A percentile compares a stretch with the other conserved stretches of the same genome.
phyloP scores from a whole-genome alignment of 2,329 filamentous ascomycete species.

The Atkinsonella texensis region DNA sequence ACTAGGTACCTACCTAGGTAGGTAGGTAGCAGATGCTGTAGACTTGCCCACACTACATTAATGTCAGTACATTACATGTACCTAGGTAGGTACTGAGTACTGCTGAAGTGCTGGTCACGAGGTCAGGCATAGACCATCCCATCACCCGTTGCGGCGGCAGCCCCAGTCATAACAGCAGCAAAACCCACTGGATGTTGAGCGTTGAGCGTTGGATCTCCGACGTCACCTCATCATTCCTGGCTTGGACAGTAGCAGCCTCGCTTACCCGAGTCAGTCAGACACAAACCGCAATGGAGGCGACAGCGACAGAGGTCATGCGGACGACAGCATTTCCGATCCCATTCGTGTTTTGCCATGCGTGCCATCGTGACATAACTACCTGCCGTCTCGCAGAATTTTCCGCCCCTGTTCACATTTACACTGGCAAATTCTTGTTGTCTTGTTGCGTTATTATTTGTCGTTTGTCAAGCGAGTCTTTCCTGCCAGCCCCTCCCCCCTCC shows the following conservation, averaged over 20 bases:
- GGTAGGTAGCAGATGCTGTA: background rate
- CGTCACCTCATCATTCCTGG: constrained; percentile 1
- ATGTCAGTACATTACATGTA: background rate
- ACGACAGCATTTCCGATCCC: background rate
- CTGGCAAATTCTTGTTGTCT: too few relatives aligned
- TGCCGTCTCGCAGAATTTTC: background rate
- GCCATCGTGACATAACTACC: background rate
- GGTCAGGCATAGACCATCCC: too few relatives aligned
- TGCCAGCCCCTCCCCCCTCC: background rate
- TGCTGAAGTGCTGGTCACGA: too few relatives aligned
- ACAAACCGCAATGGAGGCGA: background rate
- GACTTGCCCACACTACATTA: too few relatives aligned
- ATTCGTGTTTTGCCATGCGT: background rate
- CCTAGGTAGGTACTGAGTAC: too few relatives aligned
- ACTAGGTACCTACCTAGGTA: too few relatives aligned
- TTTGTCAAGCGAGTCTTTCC: background rate
- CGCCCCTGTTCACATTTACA: background rate
- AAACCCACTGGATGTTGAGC: background rate
- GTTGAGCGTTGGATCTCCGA: background rate
- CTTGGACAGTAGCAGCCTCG: background rate
- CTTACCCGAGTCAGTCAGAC: background rate
- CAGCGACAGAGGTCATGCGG: background rate
- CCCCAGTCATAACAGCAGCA: background rate
- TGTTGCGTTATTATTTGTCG: too few relatives aligned
- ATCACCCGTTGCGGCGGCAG: too few relatives aligned